phyloP scores from a whole-genome alignment of 805 yeast species.

The Kodamaea sagamina region DNA sequence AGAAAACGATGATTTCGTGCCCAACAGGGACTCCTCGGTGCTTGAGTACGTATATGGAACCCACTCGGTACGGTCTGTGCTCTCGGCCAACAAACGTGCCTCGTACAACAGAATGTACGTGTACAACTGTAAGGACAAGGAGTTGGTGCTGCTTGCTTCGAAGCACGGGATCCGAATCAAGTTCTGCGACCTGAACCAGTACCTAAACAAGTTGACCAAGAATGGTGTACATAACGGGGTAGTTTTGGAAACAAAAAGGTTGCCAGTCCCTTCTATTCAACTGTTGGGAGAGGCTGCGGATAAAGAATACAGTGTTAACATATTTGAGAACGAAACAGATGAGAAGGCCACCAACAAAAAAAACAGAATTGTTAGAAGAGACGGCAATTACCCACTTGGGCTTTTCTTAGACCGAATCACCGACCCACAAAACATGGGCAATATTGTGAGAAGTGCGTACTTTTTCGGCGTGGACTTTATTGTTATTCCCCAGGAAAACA shows the following conservation, averaged over 20 bases:
- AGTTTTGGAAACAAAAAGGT: slow-evolving; percentile 65
- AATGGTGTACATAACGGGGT: slow-evolving; percentile 81
- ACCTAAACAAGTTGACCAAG: slow-evolving; percentile 58
- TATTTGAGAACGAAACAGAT: slow-evolving; percentile 21
- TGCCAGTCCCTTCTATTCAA: slow-evolving; percentile 35
- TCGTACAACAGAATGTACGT: slow-evolving; percentile 54
- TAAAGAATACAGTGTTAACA: slow-evolving; percentile 20
- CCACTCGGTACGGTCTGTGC: slow-evolving; percentile 71
- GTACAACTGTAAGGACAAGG: slow-evolving; percentile 42
- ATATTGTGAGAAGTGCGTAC: slow-evolving; percentile 75
- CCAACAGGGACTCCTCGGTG: not conserved
- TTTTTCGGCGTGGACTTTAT: slow-evolving; percentile 82
- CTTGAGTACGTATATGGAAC: slow-evolving; percentile 75
- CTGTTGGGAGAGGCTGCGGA: slow-evolving; percentile 24
- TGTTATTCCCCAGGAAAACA: slow-evolving; percentile 65
- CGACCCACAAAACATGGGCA: slow-evolving; percentile 89
- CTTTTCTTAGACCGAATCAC: slow-evolving; percentile 75
- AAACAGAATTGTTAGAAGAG: slow-evolving; percentile 6
- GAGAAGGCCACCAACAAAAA: slow-evolving; percentile 14
- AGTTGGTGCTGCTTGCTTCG: slow-evolving; percentile 49
- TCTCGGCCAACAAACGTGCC: slow-evolving; percentile 55
- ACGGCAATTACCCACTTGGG: slow-evolving; percentile 56
- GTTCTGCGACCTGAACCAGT: slow-evolving; percentile 45
- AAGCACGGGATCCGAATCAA: slow-evolving; percentile 41
- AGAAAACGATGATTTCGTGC: slow-evolving; percentile 11